phyloP scores from a whole-genome alignment of 176 grass and related monocot species.

The Lolium multiflorum region DNA sequence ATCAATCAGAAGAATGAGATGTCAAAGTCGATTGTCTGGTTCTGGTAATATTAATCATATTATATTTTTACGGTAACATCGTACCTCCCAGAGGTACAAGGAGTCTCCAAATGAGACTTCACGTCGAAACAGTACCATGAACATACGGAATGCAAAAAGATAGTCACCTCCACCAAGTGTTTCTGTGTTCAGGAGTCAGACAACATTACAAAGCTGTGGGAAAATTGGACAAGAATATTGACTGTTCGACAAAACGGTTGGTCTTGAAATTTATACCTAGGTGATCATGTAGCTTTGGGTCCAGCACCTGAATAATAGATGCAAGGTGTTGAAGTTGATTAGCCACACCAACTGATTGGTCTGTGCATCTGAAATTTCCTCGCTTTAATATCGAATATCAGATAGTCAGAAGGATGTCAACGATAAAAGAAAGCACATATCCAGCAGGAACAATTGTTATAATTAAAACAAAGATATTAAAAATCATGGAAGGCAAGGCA shows the following conservation, averaged over 20 bases:
- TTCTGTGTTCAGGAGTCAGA: constrained; percentile 58
- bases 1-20: constrained; percentile 15
- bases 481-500: constrained; percentile 15
- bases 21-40: constrained; percentile 11
- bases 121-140: constrained; percentile 97
- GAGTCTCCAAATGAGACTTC: constrained; percentile 99
- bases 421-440: constrained; percentile 34
- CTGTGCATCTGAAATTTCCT: constrained; percentile 99
- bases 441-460: constrained; percentile 13
- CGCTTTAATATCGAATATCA: constrained; percentile 77
- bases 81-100: constrained; percentile 99
- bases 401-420: constrained; percentile 48
- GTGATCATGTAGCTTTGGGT: constrained; percentile 96
- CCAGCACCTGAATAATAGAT: constrained; percentile 96
- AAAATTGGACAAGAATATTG: constrained; percentile 28
- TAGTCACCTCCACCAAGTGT: constrained; percentile 97
- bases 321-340: constrained; percentile 93
- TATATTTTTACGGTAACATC: constrained; percentile 30
- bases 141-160: constrained; percentile 99
- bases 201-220: constrained; percentile 26
- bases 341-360: constrained; percentile 90
- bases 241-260: background rate
- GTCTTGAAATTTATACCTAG: constrained; percentile 64
- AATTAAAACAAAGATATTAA: constrained; percentile 29
- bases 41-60: constrained; percentile 27